These are phyloP conservation scores for Hypseocharis bilobata DNA, from an alignment of 441 rosid genomes.

Conservation along the genomic window DNA sequence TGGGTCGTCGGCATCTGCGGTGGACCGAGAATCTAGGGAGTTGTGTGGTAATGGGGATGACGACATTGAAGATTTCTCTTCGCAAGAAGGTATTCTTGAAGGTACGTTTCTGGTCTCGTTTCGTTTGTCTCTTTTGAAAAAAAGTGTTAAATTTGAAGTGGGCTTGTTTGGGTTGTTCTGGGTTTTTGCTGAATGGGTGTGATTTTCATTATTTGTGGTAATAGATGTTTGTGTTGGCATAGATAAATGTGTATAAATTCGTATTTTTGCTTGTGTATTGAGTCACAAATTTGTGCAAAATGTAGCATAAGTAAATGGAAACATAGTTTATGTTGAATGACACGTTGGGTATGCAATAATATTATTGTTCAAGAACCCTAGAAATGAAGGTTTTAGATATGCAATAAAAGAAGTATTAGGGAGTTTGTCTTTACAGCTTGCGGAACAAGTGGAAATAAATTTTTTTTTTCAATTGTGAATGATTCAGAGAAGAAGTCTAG, in stretches of 20 bases:
- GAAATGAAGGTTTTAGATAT: neutral
- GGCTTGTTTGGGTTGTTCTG: neutral
- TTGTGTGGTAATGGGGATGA: conserved; percentile 34
- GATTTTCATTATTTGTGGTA: neutral
- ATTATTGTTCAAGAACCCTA: neutral
- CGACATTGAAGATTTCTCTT: conserved; percentile 75
- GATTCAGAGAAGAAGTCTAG: neutral
- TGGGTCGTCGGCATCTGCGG: conserved; percentile 8
- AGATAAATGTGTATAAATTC: no score
- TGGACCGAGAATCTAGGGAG: conserved; percentile 12
- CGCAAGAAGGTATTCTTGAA: conserved; percentile 36
- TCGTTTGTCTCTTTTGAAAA: neutral
- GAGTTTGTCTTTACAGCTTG: neutral
- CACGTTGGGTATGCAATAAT: neutral
- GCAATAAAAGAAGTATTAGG: neutral
- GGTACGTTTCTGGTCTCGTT: conserved; percentile 24
- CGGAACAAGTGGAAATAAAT: neutral
- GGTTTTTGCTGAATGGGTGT: neutral
- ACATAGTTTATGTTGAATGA: neutral
- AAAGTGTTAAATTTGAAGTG: neutral
- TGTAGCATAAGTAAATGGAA: neutral
- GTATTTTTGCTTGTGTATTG: no score
- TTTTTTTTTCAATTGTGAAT: neutral
- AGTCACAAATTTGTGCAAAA: neutral
- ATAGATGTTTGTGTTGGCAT: no score